These are phyloP conservation scores for Dothideomycetidae sp. DNA, from an alignment of 2,329 filamentous ascomycete genomes.

Conservation along the genomic window DNA sequence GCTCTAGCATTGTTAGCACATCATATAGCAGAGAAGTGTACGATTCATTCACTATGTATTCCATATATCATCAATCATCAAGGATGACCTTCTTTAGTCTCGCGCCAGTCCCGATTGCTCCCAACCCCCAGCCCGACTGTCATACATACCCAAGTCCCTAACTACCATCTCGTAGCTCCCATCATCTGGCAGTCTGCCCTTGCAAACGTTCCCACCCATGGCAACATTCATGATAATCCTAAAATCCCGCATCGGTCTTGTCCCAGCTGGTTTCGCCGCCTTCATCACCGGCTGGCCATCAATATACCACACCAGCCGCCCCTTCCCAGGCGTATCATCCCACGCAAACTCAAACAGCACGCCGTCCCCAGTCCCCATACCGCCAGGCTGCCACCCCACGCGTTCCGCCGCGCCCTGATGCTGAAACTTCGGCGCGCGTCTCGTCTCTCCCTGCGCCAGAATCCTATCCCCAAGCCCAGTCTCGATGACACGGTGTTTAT, in stretches of 20 bases:
- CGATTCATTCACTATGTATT: too few relatives aligned
- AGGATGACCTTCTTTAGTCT: slow-evolving; percentile 12
- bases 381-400: background rate
- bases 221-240: slow-evolving; percentile 46
- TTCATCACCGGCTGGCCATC: slow-evolving; percentile 45
- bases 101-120: slow-evolving; percentile 38
- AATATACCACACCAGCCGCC: slow-evolving; percentile 44
- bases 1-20: too few relatives aligned
- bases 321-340: slow-evolving; percentile 34
- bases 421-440: background rate
- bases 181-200: slow-evolving; percentile 36
- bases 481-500: slow-evolving; percentile 43
- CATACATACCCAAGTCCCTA: slow-evolving; percentile 37
- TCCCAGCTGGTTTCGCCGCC: slow-evolving; percentile 37
- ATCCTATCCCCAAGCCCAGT: slow-evolving; percentile 21
- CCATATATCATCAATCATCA: too few relatives aligned
- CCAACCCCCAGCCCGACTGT: slow-evolving; percentile 43
- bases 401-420: background rate
- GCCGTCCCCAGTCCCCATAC: slow-evolving; percentile 15
- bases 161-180: slow-evolving; percentile 45
- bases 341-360: slow-evolving; percentile 44
- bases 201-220: slow-evolving; percentile 47
- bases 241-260: slow-evolving; percentile 42
- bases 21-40: too few relatives aligned
- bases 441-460: slow-evolving; percentile 10